These are phyloP conservation scores for Lophiostoma macrostomum DNA, from an alignment of 495 filamentous ascomycete species.

Conservation along the genomic window DNA sequence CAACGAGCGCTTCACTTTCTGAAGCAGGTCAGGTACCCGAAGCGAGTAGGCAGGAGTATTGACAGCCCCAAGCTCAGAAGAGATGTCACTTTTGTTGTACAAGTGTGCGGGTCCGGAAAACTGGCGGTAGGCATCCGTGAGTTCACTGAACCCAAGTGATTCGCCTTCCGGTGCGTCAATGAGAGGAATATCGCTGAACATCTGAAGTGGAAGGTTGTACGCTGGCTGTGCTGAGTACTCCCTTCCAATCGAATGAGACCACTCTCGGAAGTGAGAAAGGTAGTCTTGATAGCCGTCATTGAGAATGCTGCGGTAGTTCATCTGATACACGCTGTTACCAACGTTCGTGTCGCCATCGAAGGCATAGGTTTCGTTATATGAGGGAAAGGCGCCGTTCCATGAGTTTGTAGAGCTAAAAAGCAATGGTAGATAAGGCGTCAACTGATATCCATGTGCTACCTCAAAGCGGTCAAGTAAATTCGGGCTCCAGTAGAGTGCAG, in stretches of 20 bases:
- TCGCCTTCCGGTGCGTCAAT: conserved; percentile 51
- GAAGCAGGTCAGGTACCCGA: conserved; percentile 25
- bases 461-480: conserved; percentile 34
- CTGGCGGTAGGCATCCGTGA: conserved; percentile 48
- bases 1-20: conserved; percentile 35
- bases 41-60: conserved; percentile 13
- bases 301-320: conserved; percentile 41
- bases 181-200: conserved; percentile 41
- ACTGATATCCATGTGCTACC: conserved; percentile 31
- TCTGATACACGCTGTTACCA: conserved; percentile 31
- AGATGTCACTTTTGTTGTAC: conserved; percentile 26
- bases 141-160: conserved; percentile 43
- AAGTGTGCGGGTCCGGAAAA: conserved; percentile 46
- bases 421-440: conserved; percentile 42
- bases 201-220: conserved; percentile 51
- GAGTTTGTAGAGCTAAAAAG: conserved; percentile 33
- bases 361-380: conserved; percentile 32
- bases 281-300: conserved; percentile 42
- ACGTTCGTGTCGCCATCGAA: conserved; percentile 34
- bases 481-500: conserved; percentile 47
- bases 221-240: conserved; percentile 48
- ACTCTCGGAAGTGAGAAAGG: conserved; percentile 37
- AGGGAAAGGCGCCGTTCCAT: conserved; percentile 4
- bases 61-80: conserved; percentile 30
- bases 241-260: conserved; percentile 40